Evolutionary conservation across 2,329 filamentous ascomycete genomes (phyloP), one percentile per base, ranked within the genome.

Genomic region (Cytospora chrysosperma): DNA sequence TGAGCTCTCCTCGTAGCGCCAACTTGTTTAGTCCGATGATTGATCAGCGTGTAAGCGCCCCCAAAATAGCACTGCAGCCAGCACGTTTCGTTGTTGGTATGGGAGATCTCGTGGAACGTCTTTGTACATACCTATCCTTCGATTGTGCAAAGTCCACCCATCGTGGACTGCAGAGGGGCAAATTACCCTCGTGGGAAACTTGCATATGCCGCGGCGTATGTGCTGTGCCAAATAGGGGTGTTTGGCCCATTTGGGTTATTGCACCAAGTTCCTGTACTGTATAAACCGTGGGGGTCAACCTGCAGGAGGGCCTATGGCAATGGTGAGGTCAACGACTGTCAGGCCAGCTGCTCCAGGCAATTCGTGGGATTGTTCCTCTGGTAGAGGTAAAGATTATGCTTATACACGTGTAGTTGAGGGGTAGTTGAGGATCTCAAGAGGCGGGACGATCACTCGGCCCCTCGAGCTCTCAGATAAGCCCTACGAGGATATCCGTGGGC

Each of bases 381-480:
- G 43, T 47, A 10, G 5, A 24, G n/a, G 13, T 15, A 2, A 58
- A 26, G 30, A 24, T 43, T 21, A 37, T n/a, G 21, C 21, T 53
- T 12, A n/a, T 30, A 30, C 28, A 4, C 28, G 4, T 9, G 28
- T 30, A 30, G 28, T 9, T n/a, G n/a, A n/a, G n/a, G n/a, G n/a
- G n/a, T n/a, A n/a, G n/a, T n/a, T n/a, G n/a, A n/a, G 34, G 61
- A 40, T 34, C 32, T 61, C 55, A 49, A 63, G 61, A 55, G 58
- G 60, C 66, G 65, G 66, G 64, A 65, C 63, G 65, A 67, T 68
- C 66, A 65, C 13, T 59, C 64, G 62, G 28, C 19, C 27, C 30
- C 28, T 56, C 24, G 34, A 24, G 34, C 43, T 47, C n/a, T 13
- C 19, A 34, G 51, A 24, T 34, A 59, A 63, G 51, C 34, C 26